phyloP scores from a whole-genome alignment of 805 yeast species.

The Teunomyces aglyptinius region DNA sequence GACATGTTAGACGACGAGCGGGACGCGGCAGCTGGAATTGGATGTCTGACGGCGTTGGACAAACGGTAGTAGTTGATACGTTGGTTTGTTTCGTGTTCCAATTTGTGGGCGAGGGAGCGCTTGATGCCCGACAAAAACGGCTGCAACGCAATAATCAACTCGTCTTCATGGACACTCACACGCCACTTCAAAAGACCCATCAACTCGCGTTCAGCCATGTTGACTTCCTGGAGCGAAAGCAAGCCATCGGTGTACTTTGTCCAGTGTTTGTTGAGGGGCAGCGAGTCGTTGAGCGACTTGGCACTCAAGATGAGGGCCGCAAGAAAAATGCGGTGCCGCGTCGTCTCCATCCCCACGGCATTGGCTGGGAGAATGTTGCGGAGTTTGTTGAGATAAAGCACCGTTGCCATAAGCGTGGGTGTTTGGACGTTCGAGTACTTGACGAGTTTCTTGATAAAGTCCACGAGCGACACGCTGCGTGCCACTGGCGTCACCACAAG shows the following conservation, averaged over 20 bases:
- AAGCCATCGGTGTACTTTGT: slow-evolving; percentile 87
- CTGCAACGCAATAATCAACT: slow-evolving; percentile 64
- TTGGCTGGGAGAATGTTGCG: slow-evolving; percentile 77
- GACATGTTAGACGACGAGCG: slow-evolving; percentile 12
- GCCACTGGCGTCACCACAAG: slow-evolving; percentile 1
- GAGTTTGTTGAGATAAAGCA: slow-evolving; percentile 78
- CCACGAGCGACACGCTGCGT: slow-evolving; percentile 31
- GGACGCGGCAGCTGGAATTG: slow-evolving; percentile 7
- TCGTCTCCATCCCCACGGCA: slow-evolving; percentile 88
- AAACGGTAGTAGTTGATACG: slow-evolving; percentile 32
- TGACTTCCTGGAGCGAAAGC: slow-evolving; percentile 72
- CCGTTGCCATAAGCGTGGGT: slow-evolving; percentile 89
- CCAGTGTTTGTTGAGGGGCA: slow-evolving; percentile 97
- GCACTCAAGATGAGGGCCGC: slow-evolving; percentile 92
- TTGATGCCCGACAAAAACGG: slow-evolving; percentile 79
- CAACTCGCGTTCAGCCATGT: slow-evolving; percentile 87
- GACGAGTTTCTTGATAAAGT: slow-evolving; percentile 72
- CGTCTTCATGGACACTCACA: slow-evolving; percentile 65
- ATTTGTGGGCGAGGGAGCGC: slow-evolving; percentile 36
- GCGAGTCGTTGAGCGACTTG: slow-evolving; percentile 86
- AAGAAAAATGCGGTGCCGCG: slow-evolving; percentile 87
- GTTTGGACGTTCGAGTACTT: slow-evolving; percentile 88
- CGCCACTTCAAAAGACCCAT: slow-evolving; percentile 84
- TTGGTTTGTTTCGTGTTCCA: slow-evolving; percentile 24
- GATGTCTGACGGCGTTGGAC: slow-evolving; percentile 17